Percentiles rank a stretch among this genome's conserved stretches.
Evolutionary conservation across 331 rosid genomes (phyloP).

Genomic region (Saraca asoca): DNA sequence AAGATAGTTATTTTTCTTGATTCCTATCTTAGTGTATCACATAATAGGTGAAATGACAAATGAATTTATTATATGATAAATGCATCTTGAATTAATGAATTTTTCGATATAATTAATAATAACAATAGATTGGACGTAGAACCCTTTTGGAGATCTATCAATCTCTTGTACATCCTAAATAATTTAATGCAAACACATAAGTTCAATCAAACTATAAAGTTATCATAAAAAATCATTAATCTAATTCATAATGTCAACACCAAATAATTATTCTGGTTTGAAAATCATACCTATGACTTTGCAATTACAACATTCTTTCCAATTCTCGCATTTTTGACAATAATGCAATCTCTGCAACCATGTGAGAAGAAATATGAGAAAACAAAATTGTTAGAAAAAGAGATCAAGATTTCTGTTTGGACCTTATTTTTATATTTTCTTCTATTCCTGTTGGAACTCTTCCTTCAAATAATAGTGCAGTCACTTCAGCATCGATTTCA

Average conservation of each 20-base stretch:
- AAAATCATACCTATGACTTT: conserved; percentile 50
- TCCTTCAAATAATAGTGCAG: conserved; percentile 54
- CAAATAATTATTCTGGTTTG: not conserved
- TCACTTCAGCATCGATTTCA: conserved; percentile 39
- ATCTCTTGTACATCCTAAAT: conserved; percentile 59
- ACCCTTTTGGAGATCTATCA: conserved; percentile 56
- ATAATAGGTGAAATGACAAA: too few relatives aligned
- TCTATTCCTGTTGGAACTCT: conserved; percentile 59
- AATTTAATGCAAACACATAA: conserved; percentile 1
- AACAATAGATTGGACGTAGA: conserved; percentile 54
- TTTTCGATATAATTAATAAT: not conserved
- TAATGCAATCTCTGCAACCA: conserved; percentile 56
- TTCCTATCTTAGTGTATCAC: too few relatives aligned
- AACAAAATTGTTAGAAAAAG: not conserved
- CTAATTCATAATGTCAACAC: too few relatives aligned
- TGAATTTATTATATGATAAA: too few relatives aligned
- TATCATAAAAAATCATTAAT: too few relatives aligned
- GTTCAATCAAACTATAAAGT: not conserved
- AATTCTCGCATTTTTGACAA: conserved; percentile 61
- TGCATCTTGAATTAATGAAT: too few relatives aligned
- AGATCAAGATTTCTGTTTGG: not conserved
- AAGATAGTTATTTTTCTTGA: too few relatives aligned
- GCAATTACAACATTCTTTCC: conserved; percentile 58
- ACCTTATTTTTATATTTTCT: conserved; percentile 61
- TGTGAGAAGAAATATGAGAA: conserved; percentile 10